phyloP scores from a whole-genome alignment of 177 flowering plant genomes.

The Telopea speciosissima region DNA sequence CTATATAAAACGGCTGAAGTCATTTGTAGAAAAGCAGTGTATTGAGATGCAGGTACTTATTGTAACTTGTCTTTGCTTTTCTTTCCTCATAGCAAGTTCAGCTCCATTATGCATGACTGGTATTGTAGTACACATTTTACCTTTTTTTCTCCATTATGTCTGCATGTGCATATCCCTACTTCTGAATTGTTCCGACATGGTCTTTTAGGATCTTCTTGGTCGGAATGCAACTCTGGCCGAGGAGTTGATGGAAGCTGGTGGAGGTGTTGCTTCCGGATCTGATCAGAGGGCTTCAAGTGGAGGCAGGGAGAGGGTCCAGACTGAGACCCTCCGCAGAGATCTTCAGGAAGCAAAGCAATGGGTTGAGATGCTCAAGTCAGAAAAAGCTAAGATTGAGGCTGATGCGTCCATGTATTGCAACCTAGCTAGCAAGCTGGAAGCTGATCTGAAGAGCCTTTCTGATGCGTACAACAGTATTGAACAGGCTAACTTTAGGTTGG shows the following conservation, averaged over 20 bases:
- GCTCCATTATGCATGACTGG: neutral
- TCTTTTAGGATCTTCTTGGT: constrained; percentile 68
- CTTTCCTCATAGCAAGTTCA: neutral
- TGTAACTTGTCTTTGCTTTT: neutral
- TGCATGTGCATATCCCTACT: no score
- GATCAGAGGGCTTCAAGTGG: constrained; percentile 39
- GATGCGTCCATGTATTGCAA: constrained; percentile 57
- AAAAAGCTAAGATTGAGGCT: constrained; percentile 60
- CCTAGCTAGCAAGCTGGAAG: constrained; percentile 60
- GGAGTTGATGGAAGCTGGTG: constrained; percentile 64
- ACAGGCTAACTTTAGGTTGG: constrained; percentile 64
- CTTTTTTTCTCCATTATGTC: neutral
- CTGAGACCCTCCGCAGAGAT: constrained; percentile 64
- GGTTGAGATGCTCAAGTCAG: constrained; percentile 57
- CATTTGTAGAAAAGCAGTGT: constrained; percentile 81
- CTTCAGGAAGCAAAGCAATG: constrained; percentile 67
- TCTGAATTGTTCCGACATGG: neutral
- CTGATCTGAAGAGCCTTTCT: constrained; percentile 81
- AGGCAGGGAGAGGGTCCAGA: constrained; percentile 58
- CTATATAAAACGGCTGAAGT: constrained; percentile 68
- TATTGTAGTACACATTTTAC: neutral
- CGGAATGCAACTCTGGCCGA: constrained; percentile 86
- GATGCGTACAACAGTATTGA: constrained; percentile 94
- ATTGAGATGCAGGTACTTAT: constrained; percentile 78
- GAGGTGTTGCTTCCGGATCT: constrained; percentile 28